A percentile compares a stretch with the other conserved stretches of the same genome.
phyloP scores from a whole-genome alignment of 305 asterid genomes.

The Solanum chacoense region DNA sequence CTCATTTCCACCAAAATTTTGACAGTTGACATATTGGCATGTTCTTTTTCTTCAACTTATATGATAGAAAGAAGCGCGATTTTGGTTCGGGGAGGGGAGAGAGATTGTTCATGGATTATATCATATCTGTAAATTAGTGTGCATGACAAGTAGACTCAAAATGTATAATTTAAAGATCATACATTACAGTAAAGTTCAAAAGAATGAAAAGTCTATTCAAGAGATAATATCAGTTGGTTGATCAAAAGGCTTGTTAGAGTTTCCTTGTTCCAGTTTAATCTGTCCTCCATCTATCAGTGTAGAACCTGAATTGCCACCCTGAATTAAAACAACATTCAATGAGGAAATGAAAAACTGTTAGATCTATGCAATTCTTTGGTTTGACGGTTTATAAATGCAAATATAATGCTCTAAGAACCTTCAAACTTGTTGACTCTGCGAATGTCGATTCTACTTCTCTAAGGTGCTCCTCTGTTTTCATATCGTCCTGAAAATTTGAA shows the following conservation, averaged over 20 bases:
- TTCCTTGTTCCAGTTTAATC: constrained; percentile 15
- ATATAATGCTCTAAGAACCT: constrained; percentile 9
- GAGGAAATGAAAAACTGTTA: background rate
- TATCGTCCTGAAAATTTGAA: constrained; percentile 18
- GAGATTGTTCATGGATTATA: background rate
- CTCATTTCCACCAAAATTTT: background rate
- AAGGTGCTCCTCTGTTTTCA: constrained; percentile 17
- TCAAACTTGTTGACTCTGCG: constrained; percentile 15
- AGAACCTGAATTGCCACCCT: constrained; percentile 19
- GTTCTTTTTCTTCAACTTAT: background rate
- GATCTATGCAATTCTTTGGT: background rate
- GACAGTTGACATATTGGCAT: background rate
- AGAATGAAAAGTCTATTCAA: background rate
- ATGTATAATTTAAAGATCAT: background rate
- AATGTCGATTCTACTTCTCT: constrained; percentile 15
- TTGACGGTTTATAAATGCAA: background rate
- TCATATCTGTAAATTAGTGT: background rate
- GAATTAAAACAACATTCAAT: background rate
- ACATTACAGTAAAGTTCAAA: background rate
- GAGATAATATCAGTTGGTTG: constrained; percentile 13
- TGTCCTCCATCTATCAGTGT: constrained; percentile 15
- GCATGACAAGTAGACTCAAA: background rate
- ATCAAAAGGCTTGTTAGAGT: constrained; percentile 24
- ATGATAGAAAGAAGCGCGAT: background rate
- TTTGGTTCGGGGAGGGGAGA: background rate